Evolutionary conservation across 2,329 filamentous ascomycete genomes (phyloP).

Genomic region (Trichophyton verrucosum): DNA sequence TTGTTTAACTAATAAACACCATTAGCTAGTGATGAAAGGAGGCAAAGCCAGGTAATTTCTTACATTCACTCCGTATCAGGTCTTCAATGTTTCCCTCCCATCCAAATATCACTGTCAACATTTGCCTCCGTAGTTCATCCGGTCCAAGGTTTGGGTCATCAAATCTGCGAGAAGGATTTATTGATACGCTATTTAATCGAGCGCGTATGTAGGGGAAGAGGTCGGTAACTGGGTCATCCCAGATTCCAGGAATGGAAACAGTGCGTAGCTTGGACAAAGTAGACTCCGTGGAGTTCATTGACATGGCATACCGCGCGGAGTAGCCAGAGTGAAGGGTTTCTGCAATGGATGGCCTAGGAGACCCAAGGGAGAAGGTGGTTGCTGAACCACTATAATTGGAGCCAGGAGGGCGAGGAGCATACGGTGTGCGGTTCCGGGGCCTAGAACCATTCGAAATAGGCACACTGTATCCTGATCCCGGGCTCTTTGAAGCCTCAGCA

Average conservation of each 20-base stretch:
- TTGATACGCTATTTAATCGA: constrained; percentile 69
- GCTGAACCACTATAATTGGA: constrained; percentile 35
- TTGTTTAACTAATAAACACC: constrained; percentile 42
- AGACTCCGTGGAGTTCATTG: constrained; percentile 34
- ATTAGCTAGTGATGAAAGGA: not conserved
- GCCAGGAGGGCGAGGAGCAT: constrained; percentile 31
- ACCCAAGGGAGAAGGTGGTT: constrained; percentile 35
- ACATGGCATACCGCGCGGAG: constrained; percentile 33
- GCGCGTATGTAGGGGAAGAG: constrained; percentile 77
- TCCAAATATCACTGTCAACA: constrained; percentile 88
- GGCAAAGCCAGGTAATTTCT: constrained; percentile 16
- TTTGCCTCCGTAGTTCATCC: constrained; percentile 73
- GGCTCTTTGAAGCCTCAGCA: constrained; percentile 48
- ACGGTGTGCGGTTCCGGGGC: constrained; percentile 27
- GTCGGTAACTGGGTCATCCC: constrained; percentile 59
- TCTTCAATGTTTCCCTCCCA: constrained; percentile 79
- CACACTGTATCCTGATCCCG: constrained; percentile 42
- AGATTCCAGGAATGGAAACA: constrained; percentile 66
- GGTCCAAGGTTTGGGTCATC: constrained; percentile 51
- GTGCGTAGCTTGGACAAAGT: constrained; percentile 60
- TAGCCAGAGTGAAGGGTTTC: constrained; percentile 27
- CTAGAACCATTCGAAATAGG: constrained; percentile 41
- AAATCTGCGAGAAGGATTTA: constrained; percentile 52
- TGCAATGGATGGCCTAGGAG: constrained; percentile 18
- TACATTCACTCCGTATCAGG: constrained; percentile 69